Evolutionary conservation across 192 early-diverging fungal genomes (phyloP).

Genomic region (Diversispora epigaea): DNA sequence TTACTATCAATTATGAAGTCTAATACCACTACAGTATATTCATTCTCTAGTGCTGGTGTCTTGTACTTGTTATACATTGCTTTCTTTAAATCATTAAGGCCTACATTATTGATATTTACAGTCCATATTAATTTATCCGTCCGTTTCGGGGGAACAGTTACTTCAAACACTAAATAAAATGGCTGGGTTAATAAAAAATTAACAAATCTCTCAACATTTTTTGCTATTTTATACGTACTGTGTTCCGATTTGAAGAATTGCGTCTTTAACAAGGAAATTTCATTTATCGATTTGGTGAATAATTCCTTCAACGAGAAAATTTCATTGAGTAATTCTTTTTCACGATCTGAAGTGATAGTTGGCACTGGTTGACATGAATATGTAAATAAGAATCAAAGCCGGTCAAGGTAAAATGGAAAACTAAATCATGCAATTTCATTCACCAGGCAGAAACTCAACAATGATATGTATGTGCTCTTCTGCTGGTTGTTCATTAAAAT

Average conservation of each 20-base stretch:
- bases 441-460: not conserved
- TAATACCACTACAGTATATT: not conserved
- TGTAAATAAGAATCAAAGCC: too few species aligned
- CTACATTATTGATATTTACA: not conserved
- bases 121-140: not conserved
- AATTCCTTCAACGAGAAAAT: not conserved
- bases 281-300: too few species aligned
- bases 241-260: too few species aligned
- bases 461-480: not conserved
- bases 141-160: not conserved
- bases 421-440: too few species aligned
- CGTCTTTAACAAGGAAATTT: too few species aligned
- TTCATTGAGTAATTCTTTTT: not conserved
- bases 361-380: not conserved
- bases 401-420: too few species aligned
- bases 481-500: too few species aligned
- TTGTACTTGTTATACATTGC: not conserved
- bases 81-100: not conserved
- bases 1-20: not conserved
- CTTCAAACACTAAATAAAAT: not conserved
- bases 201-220: too few species aligned
- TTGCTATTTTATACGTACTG: too few species aligned
- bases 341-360: constrained; percentile 6
- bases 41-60: constrained; percentile 1
- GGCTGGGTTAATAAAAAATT: constrained; percentile 4